Evolutionary conservation across 2,329 filamentous ascomycete genomes (phyloP), one percentile per base, ranked within the genome.

Genomic region (Penicillium fuscoglaucum): DNA sequence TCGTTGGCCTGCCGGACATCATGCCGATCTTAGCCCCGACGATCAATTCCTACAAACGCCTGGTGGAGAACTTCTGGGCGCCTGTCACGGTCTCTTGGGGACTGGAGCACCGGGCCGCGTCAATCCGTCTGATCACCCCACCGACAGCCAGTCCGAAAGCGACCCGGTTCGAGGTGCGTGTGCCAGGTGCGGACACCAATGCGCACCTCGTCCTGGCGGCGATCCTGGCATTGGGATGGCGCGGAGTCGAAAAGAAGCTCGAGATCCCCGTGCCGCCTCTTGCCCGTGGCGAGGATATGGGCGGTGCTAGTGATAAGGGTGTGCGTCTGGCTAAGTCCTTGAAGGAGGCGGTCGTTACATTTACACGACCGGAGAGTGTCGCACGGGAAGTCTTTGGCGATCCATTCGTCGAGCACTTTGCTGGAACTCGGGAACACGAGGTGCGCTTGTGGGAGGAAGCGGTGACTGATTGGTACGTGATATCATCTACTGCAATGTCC

Each of bases 1-100:
- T 99, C 0, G 88, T 91, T 26, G 95, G 93, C 15, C 83, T 99
- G 4, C 91, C 95, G 2, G 91, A 97, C 70, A 86, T 98, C 66
- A 99, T 99, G 95, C 95, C 95, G 0, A 82, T 98, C 58, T 82
- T 99, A 13, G 95, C 93, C 0, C 95, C 95, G 0, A 99, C 91
- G 1, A 85, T 99, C 71, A 99, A 99, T 82, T 96, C 91, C 61
- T 99, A 99, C 82, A 99, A 99, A 79, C 88, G 95, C 4, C 84
- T 99, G 0, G 95, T 99, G 2, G 95, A 99, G 80, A 98, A 98
- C 78, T 98, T 97, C 78, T 99, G 95, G 95, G 95, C 95, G 0
- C 95, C 95, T 0, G 95, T 99, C 6, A 97, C 93, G 0, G 95
- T 98, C 0, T 96, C 91, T 0, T 99, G 95, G 95, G 95, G 95